A percentile compares a stretch with the other conserved stretches of the same genome.
Conservation (phyloP, 2,329 filamentous ascomycete genomes). For the Lasiodiplodia theobromae region DNA sequence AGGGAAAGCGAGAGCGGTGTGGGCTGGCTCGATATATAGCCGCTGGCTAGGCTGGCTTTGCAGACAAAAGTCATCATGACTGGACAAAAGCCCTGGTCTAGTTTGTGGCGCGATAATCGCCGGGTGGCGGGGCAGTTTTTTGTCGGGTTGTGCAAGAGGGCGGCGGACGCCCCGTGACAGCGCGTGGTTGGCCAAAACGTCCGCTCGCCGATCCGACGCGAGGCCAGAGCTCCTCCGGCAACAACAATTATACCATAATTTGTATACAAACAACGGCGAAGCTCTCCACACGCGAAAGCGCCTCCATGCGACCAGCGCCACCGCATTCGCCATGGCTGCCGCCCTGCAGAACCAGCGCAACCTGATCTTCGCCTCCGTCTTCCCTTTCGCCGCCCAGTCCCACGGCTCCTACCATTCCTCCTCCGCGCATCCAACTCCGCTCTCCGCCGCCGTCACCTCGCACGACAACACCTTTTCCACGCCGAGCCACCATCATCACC, state of each 20-base stretch:
- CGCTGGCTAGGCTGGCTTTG: neutral
- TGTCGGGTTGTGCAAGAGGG: neutral
- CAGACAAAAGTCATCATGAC: neutral
- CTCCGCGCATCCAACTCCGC: constrained; percentile 42
- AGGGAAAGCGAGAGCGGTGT: neutral
- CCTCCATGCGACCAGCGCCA: neutral
- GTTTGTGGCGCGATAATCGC: neutral
- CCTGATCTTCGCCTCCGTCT: constrained; percentile 54
- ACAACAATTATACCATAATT: neutral
- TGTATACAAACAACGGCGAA: neutral
- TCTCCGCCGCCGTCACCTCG: constrained; percentile 9
- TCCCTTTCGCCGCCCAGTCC: constrained; percentile 41
- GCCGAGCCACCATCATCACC: constrained; percentile 2
- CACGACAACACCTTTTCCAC: constrained; percentile 5
- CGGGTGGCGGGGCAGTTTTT: constrained; percentile 2
- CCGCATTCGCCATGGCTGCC: constrained; percentile 20
- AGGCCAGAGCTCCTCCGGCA: constrained; percentile 3
- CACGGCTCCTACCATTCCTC: constrained; percentile 31
- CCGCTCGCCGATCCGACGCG: neutral
- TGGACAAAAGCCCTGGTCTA: neutral
- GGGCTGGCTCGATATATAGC: neutral
- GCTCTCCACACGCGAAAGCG: neutral
- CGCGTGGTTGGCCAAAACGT: neutral
- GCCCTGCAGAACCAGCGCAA: constrained; percentile 23
- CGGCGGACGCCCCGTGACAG: constrained; percentile 4